Conservation (phyloP, 208 protist genomes). For the Vickermania ingenoplastis region DNA sequence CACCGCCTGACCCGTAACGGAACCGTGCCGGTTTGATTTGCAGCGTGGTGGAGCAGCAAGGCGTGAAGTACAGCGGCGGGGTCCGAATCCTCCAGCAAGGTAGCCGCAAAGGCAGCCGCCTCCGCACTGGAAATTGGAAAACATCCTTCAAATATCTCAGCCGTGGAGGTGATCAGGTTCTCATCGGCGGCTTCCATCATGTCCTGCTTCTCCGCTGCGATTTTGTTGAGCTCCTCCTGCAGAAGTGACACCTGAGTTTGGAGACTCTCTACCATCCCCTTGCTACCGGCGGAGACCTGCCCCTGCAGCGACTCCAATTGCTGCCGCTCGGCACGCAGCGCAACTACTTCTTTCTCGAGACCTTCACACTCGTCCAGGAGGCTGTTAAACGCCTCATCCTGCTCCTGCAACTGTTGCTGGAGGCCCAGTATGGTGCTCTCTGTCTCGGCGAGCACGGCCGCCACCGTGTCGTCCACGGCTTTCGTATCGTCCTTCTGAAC, state of each 20-base stretch:
- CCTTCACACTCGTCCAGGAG: conserved; percentile 4
- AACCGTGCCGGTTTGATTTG: background rate
- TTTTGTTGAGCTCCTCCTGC: conserved; percentile 5
- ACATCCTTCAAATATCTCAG: background rate
- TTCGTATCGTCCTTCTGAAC: conserved; percentile 25
- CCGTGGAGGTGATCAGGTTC: background rate
- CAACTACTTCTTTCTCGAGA: background rate
- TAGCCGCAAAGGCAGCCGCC: conserved; percentile 2
- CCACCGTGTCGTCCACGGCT: conserved; percentile 41
- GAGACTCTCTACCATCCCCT: background rate
- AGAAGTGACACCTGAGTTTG: conserved; percentile 9
- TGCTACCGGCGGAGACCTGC: background rate
- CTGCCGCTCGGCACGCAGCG: conserved; percentile 1
- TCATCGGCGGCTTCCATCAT: background rate
- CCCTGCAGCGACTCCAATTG: conserved; percentile 1
- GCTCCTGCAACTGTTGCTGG: conserved; percentile 30
- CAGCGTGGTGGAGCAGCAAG: background rate
- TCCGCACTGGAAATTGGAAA: background rate
- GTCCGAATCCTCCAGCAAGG: background rate
- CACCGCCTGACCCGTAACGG: background rate
- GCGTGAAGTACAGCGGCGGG: background rate
- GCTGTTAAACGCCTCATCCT: conserved; percentile 3
- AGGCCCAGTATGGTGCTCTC: conserved; percentile 36
- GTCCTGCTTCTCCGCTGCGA: conserved; percentile 1
- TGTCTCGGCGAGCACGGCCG: background rate